Evolutionary conservation across 495 filamentous ascomycete species (phyloP).

Genomic region (Talaromyces nanjingensis): DNA sequence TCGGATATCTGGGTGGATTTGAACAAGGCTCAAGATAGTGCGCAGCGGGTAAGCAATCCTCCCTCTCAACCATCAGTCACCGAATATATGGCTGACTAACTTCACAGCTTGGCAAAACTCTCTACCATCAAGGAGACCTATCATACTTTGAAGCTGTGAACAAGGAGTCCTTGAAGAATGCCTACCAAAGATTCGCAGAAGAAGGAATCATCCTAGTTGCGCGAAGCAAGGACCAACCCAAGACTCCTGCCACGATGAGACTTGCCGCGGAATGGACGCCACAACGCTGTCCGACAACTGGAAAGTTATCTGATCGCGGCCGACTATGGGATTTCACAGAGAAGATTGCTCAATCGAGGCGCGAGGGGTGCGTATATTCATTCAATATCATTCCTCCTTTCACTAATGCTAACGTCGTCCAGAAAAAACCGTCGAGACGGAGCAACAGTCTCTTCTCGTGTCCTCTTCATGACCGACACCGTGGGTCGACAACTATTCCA

Average conservation of each 20-base stretch:
- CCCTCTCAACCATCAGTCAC: too few species aligned
- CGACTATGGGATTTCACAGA: constrained; percentile 86
- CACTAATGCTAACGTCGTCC: background rate
- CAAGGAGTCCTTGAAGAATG: constrained; percentile 92
- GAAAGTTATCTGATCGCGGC: constrained; percentile 59
- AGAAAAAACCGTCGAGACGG: constrained; percentile 88
- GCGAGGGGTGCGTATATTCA: constrained; percentile 60
- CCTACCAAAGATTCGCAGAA: constrained; percentile 79
- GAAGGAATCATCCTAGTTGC: constrained; percentile 77
- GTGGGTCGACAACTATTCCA: constrained; percentile 47
- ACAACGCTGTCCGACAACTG: constrained; percentile 51
- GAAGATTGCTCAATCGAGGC: constrained; percentile 68
- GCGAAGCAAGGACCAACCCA: constrained; percentile 51
- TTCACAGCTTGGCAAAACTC: constrained; percentile 78
- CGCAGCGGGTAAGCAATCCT: constrained; percentile 59
- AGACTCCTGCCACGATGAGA: constrained; percentile 49
- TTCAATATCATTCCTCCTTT: background rate
- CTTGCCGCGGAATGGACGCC: constrained; percentile 78
- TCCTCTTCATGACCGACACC: constrained; percentile 64
- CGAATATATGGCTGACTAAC: constrained; percentile 10
- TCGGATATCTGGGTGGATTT: constrained; percentile 70
- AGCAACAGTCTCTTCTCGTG: constrained; percentile 78
- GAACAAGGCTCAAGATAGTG: constrained; percentile 70
- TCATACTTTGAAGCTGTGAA: constrained; percentile 98
- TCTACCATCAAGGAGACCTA: constrained; percentile 95